Conservation (phyloP, 2,329 filamentous ascomycete genomes). For the Fusarium tricinctum region DNA sequence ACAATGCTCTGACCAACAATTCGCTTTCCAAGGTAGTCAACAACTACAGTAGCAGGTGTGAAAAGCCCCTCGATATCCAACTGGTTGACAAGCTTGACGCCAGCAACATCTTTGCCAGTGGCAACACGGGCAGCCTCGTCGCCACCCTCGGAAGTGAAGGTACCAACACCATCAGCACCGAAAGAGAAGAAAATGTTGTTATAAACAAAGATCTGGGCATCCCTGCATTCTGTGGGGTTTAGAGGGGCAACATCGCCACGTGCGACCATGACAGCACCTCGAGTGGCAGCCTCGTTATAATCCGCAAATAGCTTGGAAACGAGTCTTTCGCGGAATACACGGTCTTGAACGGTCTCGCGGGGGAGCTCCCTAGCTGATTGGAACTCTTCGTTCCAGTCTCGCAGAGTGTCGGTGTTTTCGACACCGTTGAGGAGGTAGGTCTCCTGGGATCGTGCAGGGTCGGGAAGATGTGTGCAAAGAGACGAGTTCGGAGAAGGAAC, state of each 20-base stretch:
- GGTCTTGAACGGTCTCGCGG: constrained; percentile 92
- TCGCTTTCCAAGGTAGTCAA: constrained; percentile 97
- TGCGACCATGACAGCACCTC: constrained; percentile 91
- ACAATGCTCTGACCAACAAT: constrained; percentile 98
- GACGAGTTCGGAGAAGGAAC: constrained; percentile 78
- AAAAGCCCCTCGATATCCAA: constrained; percentile 95
- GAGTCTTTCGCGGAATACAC: constrained; percentile 93
- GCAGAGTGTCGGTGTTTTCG: constrained; percentile 92
- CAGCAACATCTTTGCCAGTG: constrained; percentile 95
- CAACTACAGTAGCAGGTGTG: constrained; percentile 94
- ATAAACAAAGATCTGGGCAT: constrained; percentile 99
- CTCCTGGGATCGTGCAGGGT: constrained; percentile 92
- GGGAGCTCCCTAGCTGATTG: constrained; percentile 96
- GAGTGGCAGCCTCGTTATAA: constrained; percentile 94
- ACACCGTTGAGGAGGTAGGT: constrained; percentile 90
- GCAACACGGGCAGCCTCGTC: constrained; percentile 96
- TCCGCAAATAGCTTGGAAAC: constrained; percentile 97
- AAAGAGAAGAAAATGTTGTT: constrained; percentile 99
- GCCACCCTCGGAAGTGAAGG: constrained; percentile 95
- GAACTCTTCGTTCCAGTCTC: constrained; percentile 99
- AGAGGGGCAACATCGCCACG: constrained; percentile 92
- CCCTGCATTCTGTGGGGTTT: constrained; percentile 91
- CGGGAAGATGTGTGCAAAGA: constrained; percentile 79
- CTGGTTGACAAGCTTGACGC: constrained; percentile 95
- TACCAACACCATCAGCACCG: constrained; percentile 95